phyloP scores from a whole-genome alignment of 2,329 filamentous ascomycete species.

The Trichoderma arundinaceum region DNA sequence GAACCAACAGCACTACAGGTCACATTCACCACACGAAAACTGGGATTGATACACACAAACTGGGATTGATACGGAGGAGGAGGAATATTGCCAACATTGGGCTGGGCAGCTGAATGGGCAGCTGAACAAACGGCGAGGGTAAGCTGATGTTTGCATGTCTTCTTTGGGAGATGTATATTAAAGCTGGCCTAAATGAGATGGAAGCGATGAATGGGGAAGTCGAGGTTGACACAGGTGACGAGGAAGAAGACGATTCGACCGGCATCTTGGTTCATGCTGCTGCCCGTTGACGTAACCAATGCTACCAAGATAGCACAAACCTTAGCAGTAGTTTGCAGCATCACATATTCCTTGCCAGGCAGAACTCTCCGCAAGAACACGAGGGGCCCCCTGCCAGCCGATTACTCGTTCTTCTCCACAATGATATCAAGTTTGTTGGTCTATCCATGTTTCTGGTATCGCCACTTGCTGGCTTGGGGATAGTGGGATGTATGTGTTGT shows the following conservation, averaged over 20 bases:
- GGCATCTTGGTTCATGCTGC: background rate
- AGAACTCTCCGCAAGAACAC: slow-evolving; percentile 13
- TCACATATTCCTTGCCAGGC: background rate
- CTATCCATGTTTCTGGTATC: slow-evolving; percentile 10
- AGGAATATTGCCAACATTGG: background rate
- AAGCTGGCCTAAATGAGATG: background rate
- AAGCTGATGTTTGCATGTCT: slow-evolving; percentile 15
- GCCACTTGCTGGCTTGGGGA: slow-evolving; percentile 26
- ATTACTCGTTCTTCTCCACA: slow-evolving; percentile 24
- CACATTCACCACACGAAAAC: slow-evolving; percentile 8
- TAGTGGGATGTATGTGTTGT: slow-evolving; percentile 28
- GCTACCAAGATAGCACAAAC: background rate
- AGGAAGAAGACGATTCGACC: background rate
- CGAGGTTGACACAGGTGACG: background rate
- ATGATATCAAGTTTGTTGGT: slow-evolving; percentile 25
- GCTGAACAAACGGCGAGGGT: slow-evolving; percentile 4
- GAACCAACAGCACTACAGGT: slow-evolving; percentile 25
- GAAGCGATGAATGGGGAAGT: background rate
- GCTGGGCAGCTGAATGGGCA: background rate
- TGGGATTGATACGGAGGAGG: background rate
- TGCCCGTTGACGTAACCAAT: no score
- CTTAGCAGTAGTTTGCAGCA: slow-evolving; percentile 14
- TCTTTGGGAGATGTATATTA: background rate
- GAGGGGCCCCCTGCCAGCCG: slow-evolving; percentile 20
- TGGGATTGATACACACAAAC: slow-evolving; percentile 1